Evolutionary conservation across 371 early-diverging fungal species (phyloP).

Genomic region (Circinella umbellata): DNA sequence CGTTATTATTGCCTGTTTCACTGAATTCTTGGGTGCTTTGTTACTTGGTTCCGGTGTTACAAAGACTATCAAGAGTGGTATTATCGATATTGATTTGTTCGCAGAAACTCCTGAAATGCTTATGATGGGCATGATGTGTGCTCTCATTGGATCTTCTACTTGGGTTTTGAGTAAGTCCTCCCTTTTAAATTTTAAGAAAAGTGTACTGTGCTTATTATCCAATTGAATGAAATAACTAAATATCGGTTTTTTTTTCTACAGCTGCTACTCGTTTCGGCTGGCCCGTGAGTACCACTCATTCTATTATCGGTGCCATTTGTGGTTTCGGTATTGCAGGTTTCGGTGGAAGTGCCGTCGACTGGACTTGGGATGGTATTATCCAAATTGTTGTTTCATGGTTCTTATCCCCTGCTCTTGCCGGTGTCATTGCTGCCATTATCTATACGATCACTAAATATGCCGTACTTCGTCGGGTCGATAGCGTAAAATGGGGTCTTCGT

Average conservation of each 20-base stretch:
- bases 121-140: conserved; percentile 85
- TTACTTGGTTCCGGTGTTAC: conserved; percentile 77
- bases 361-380: conserved; percentile 74
- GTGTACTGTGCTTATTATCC: too few species aligned
- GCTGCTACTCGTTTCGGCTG: conserved; percentile 65
- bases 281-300: conserved; percentile 66
- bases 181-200: background rate
- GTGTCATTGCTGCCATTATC: conserved; percentile 67
- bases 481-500: conserved; percentile 74
- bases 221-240: too few species aligned
- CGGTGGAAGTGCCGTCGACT: conserved; percentile 68
- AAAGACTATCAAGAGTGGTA: conserved; percentile 81
- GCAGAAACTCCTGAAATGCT: conserved; percentile 68
- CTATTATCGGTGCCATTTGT: conserved; percentile 81
- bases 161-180: conserved; percentile 58
- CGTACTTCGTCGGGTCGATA: conserved; percentile 67
- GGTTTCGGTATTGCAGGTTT: conserved; percentile 81
- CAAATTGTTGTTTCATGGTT: conserved; percentile 83
- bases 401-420: conserved; percentile 74
- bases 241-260: conserved; percentile 22
- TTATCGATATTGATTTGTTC: conserved; percentile 62
- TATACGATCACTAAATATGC: conserved; percentile 69
- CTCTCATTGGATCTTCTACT: conserved; percentile 73
- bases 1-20: conserved; percentile 78
- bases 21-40: conserved; percentile 86